phyloP scores from a whole-genome alignment of 257 asterid genomes.

The Leptodermis oblonga region DNA sequence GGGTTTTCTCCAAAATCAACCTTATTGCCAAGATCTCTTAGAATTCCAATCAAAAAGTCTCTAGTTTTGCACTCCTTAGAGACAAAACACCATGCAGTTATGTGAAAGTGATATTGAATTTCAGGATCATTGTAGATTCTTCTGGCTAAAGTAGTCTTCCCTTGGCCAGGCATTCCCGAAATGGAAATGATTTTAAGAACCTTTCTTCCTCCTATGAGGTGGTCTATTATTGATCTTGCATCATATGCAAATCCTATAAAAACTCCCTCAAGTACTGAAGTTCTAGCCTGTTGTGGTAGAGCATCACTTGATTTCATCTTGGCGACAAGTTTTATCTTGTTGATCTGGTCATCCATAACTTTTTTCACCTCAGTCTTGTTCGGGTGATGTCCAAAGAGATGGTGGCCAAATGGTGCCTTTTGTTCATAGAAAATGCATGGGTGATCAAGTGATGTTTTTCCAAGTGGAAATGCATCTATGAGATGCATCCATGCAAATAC shows the following conservation, averaged over 20 bases:
- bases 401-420: no score
- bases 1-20: no score
- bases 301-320: not conserved
- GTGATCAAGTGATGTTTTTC: no score
- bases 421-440: no score
- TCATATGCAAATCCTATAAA: conserved; percentile 11
- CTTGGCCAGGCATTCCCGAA: conserved; percentile 14
- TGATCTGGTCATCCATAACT: not conserved
- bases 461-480: no score
- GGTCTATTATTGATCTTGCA: not conserved
- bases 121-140: not conserved
- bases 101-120: conserved; percentile 4
- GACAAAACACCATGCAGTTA: conserved; percentile 2
- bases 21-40: not conserved
- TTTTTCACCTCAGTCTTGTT: not conserved
- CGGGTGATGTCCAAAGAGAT: no score
- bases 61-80: not conserved
- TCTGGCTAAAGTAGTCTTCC: conserved; percentile 10
- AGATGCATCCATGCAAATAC: no score
- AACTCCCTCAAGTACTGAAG: not conserved
- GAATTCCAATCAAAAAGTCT: not conserved
- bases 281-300: not conserved
- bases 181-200: not conserved
- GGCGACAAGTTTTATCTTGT: not conserved
- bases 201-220: not conserved